These are phyloP conservation scores for Hypsizygus marmoreus DNA, from an alignment of 768 basidiomycete species.

Conservation along the genomic window DNA sequence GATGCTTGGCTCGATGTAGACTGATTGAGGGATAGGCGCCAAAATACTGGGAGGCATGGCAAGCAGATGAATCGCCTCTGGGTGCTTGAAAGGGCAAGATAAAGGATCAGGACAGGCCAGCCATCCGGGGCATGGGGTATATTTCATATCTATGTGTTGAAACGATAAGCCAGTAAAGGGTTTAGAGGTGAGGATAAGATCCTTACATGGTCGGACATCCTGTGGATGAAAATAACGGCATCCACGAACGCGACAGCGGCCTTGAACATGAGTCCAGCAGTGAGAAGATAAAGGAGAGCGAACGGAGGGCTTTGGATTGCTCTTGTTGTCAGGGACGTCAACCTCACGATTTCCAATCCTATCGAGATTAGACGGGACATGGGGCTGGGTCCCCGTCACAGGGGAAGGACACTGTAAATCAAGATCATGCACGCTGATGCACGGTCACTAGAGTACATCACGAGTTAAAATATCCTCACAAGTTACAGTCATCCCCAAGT, in stretches of 20 bases:
- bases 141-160: conserved; percentile 28
- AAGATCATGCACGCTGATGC: conserved; percentile 33
- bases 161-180: not conserved
- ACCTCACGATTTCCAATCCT: no score
- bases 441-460: conserved; percentile 17
- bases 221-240: conserved; percentile 34
- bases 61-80: conserved; percentile 12
- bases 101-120: conserved; percentile 26
- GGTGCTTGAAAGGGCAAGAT: conserved; percentile 30
- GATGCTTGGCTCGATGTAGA: not conserved
- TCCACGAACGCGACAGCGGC: conserved; percentile 25
- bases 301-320: no score
- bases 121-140: conserved; percentile 38
- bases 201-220: conserved; percentile 33
- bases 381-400: no score
- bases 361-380: no score
- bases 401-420: no score
- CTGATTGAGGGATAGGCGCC: not conserved
- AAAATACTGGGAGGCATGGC: conserved; percentile 2
- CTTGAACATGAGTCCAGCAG: conserved; percentile 27
- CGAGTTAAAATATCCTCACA: conserved; percentile 34
- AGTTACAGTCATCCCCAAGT: conserved; percentile 39
- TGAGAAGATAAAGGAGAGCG: no score
- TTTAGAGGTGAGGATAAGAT: not conserved
- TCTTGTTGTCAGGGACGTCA: no score